These are phyloP conservation scores for Aureobasidium zeae DNA, from an alignment of 2,329 filamentous ascomycete genomes.

Conservation along the genomic window DNA sequence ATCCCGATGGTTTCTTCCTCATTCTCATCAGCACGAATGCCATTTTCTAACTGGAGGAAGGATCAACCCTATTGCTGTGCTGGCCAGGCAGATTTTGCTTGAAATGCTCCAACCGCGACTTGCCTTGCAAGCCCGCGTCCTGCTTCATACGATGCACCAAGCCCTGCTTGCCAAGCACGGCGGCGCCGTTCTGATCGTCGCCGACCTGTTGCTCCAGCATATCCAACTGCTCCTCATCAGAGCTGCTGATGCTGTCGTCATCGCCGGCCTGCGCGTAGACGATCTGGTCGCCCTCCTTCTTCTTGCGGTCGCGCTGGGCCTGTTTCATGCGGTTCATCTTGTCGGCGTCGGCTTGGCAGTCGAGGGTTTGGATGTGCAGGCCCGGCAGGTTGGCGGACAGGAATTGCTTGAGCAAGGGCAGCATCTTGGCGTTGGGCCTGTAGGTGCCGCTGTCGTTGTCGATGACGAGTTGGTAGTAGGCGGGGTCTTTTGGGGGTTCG, in stretches of 20 bases:
- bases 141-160: conserved; percentile 14
- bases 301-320: conserved; percentile 65
- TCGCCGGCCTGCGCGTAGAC: conserved; percentile 45
- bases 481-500: conserved; percentile 43
- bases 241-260: conserved; percentile 41
- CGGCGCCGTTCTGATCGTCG: neutral
- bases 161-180: neutral
- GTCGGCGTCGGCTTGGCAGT: conserved; percentile 64
- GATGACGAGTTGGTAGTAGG: conserved; percentile 74
- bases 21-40: too few relatives aligned
- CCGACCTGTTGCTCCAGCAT: conserved; percentile 16
- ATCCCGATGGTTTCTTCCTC: too few relatives aligned
- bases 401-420: conserved; percentile 63
- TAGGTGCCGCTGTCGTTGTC: conserved; percentile 96
- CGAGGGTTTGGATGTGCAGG: conserved; percentile 61
- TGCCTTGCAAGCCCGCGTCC: conserved; percentile 12
- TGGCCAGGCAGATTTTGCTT: conserved; percentile 4
- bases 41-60: too few relatives aligned
- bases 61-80: too few relatives aligned
- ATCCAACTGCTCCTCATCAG: conserved; percentile 51
- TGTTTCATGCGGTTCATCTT: conserved; percentile 66
- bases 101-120: conserved; percentile 7
- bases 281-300: conserved; percentile 45
- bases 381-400: conserved; percentile 66
- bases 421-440: conserved; percentile 66